phyloP scores from a whole-genome alignment of 2,329 filamentous ascomycete species.

The Drechslerella coelobrocha region DNA sequence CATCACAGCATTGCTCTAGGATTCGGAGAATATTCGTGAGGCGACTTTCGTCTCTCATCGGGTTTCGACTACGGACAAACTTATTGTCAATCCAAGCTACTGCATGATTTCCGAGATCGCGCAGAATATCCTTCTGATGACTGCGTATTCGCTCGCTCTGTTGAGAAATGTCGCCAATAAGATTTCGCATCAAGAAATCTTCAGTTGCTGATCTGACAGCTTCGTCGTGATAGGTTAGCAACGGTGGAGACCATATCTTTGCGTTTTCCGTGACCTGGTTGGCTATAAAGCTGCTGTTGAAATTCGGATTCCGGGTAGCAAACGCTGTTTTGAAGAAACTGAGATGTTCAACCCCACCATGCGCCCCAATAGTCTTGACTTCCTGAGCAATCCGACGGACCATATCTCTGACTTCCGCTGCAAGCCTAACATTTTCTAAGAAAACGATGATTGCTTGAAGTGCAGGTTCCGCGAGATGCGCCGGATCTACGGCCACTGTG shows the following conservation, averaged over 20 bases:
- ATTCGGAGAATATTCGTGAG: constrained; percentile 41
- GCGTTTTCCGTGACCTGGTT: constrained; percentile 55
- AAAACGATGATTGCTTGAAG: constrained; percentile 59
- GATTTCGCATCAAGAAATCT: constrained; percentile 55
- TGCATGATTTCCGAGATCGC: constrained; percentile 21
- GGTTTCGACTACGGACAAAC: constrained; percentile 38
- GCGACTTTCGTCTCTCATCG: constrained; percentile 44
- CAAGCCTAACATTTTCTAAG: constrained; percentile 58
- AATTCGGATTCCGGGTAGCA: constrained; percentile 44
- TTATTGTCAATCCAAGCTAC: constrained; percentile 45
- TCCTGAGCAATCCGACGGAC: constrained; percentile 58
- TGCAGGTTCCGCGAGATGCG: constrained; percentile 60
- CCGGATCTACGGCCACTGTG: constrained; percentile 54
- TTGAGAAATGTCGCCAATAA: constrained; percentile 36
- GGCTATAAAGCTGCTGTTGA: constrained; percentile 21
- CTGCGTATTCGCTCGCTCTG: constrained; percentile 45
- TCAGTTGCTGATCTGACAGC: constrained; percentile 61
- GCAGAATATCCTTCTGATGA: constrained; percentile 34
- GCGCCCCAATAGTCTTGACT: constrained; percentile 62
- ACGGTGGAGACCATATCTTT: constrained; percentile 62
- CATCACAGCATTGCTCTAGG: constrained; percentile 29
- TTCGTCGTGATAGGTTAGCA: constrained; percentile 63
- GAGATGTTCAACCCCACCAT: constrained; percentile 62
- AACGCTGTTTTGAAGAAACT: constrained; percentile 60
- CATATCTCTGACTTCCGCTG: constrained; percentile 54